Evolutionary conservation across 148 eudicot genomes (phyloP).

Genomic region (Vaccinium myrtillus): DNA sequence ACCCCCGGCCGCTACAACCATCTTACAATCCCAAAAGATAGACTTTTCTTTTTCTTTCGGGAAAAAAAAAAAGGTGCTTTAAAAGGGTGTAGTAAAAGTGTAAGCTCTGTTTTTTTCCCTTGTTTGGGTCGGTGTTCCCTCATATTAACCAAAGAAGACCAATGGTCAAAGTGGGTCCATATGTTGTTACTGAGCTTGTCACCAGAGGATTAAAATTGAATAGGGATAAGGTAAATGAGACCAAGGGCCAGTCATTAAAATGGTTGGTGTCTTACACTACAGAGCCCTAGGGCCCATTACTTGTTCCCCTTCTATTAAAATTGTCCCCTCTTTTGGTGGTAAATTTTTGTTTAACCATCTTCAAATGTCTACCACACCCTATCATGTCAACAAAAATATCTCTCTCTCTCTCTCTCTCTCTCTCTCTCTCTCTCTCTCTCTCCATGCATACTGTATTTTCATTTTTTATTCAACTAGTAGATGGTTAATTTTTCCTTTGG

Average conservation of each 20-base stretch:
- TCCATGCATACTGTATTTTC: neutral
- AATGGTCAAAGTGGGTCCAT: conserved; percentile 17
- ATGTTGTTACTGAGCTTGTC: neutral
- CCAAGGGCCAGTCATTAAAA: neutral
- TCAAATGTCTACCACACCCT: neutral
- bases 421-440: neutral
- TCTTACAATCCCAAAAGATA: too few relatives aligned
- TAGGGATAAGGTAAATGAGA: neutral
- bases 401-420: neutral
- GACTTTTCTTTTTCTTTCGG: too few relatives aligned
- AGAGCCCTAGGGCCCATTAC: conserved; percentile 2
- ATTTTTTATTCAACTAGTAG: neutral
- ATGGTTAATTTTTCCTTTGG: neutral
- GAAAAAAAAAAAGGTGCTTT: too few relatives aligned
- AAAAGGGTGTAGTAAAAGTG: neutral
- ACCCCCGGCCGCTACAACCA: too few relatives aligned
- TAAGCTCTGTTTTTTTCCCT: neutral
- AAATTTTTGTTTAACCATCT: neutral
- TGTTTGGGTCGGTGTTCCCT: neutral
- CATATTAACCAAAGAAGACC: conserved; percentile 6
- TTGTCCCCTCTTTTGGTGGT: conserved; percentile 12
- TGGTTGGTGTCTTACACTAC: neutral
- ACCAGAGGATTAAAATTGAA: neutral
- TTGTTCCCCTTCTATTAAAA: neutral
- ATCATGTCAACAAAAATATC: neutral